These are phyloP conservation scores for Talaromyces wortmannii DNA, from an alignment of 495 filamentous ascomycete genomes.

Conservation along the genomic window DNA sequence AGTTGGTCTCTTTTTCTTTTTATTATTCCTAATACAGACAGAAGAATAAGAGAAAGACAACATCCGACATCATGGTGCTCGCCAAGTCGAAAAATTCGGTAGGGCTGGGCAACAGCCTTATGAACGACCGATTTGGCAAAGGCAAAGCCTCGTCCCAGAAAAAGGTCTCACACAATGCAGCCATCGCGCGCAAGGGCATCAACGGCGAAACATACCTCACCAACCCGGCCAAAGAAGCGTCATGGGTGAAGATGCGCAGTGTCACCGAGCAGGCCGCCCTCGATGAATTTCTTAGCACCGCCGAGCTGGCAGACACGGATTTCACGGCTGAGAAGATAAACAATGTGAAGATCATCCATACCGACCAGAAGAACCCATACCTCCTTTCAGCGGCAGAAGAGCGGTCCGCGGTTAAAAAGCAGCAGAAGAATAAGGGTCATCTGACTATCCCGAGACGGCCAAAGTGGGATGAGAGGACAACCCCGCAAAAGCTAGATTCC, in stretches of 20 bases:
- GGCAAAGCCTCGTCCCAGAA: conserved; percentile 70
- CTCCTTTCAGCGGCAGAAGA: conserved; percentile 87
- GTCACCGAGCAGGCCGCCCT: conserved; percentile 95
- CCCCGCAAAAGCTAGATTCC: conserved; percentile 69
- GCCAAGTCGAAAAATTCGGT: conserved; percentile 93
- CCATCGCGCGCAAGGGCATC: conserved; percentile 33
- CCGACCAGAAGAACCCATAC: conserved; percentile 91
- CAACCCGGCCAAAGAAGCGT: conserved; percentile 37
- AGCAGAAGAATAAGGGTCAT: conserved; percentile 64
- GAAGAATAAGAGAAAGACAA: background rate
- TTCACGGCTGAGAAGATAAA: conserved; percentile 99
- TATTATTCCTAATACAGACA: background rate
- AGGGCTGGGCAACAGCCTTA: conserved; percentile 84
- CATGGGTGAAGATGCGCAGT: conserved; percentile 83
- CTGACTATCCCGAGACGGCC: conserved; percentile 90
- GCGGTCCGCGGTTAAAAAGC: conserved; percentile 66
- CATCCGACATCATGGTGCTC: conserved; percentile 65
- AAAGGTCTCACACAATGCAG: conserved; percentile 58
- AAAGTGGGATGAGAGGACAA: conserved; percentile 79
- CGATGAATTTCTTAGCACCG: conserved; percentile 79
- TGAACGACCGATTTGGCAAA: conserved; percentile 91
- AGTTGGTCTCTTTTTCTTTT: too few species aligned
- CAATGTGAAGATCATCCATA: conserved; percentile 97
- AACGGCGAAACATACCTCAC: conserved; percentile 42
- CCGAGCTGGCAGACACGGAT: conserved; percentile 93